Evolutionary conservation across 139 green algal genomes (phyloP).

Genomic region (Asterochloris erici): DNA sequence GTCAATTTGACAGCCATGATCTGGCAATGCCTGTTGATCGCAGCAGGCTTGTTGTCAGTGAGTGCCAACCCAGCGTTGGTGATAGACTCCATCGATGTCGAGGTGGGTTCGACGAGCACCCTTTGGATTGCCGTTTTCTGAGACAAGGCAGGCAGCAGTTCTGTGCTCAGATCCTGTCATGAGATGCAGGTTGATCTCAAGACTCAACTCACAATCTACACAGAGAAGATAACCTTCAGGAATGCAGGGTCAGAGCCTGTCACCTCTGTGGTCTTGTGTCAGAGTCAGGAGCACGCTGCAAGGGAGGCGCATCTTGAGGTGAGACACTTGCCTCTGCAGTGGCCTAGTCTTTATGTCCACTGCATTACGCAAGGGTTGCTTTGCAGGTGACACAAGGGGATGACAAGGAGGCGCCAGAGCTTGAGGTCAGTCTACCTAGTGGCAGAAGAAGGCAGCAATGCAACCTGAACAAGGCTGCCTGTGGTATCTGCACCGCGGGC

Average conservation of each 20-base stretch:
- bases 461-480: neutral
- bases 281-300: neutral
- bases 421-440: neutral
- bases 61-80: too few species aligned
- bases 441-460: too few species aligned
- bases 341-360: neutral
- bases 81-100: too few species aligned
- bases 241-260: constrained; percentile 36
- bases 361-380: neutral
- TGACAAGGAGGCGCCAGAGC: constrained; percentile 8
- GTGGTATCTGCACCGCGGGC: neutral
- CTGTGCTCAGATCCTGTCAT: too few species aligned
- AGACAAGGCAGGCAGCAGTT: too few species aligned
- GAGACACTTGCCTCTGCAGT: neutral
- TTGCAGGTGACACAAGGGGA: constrained; percentile 20
- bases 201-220: constrained; percentile 23
- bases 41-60: too few species aligned
- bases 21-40: too few species aligned
- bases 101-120: too few species aligned
- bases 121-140: too few species aligned
- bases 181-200: constrained; percentile 21
- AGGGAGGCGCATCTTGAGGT: constrained; percentile 44
- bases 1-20: too few species aligned
- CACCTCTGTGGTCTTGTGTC: constrained; percentile 34
- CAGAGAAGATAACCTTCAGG: constrained; percentile 42